A percentile compares a stretch with the other conserved stretches of the same genome.
phyloP scores from a whole-genome alignment of 805 yeast genomes.

The Clavispora santaluciae region DNA sequence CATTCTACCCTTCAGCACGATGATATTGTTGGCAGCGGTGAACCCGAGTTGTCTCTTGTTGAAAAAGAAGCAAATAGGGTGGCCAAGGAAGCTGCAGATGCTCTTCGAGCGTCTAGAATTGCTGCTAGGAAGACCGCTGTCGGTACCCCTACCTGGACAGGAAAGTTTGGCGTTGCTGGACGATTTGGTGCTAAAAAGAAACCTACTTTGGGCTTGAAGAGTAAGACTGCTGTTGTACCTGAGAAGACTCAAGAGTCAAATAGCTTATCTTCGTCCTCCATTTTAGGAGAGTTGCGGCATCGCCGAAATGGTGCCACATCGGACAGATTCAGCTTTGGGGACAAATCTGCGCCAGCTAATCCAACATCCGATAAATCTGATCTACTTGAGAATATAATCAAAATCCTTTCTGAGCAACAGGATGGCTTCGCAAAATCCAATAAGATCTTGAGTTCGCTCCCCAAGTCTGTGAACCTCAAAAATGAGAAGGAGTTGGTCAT shows the following conservation, averaged over 20 bases:
- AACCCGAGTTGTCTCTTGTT: slow-evolving; percentile 49
- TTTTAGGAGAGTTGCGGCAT: slow-evolving; percentile 44
- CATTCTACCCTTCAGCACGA: slow-evolving; percentile 79
- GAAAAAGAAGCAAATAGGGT: slow-evolving; percentile 62
- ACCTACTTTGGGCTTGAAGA: not conserved
- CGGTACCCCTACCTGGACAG: slow-evolving; percentile 96
- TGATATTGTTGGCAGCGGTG: slow-evolving; percentile 53
- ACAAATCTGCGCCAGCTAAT: slow-evolving; percentile 4
- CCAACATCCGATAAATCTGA: slow-evolving; percentile 13
- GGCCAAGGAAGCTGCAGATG: slow-evolving; percentile 50
- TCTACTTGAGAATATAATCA: slow-evolving; percentile 33
- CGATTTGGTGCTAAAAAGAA: slow-evolving; percentile 31
- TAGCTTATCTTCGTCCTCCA: slow-evolving; percentile 41
- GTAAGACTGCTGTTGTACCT: not conserved
- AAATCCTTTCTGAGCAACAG: slow-evolving; percentile 31
- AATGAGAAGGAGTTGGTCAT: slow-evolving; percentile 51
- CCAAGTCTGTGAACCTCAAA: slow-evolving; percentile 11
- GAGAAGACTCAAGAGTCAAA: not conserved
- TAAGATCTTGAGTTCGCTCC: slow-evolving; percentile 39
- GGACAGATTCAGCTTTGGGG: slow-evolving; percentile 9
- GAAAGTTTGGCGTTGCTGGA: slow-evolving; percentile 84
- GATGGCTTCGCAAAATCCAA: slow-evolving; percentile 45
- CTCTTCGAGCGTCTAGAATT: slow-evolving; percentile 56
- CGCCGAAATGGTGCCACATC: slow-evolving; percentile 31
- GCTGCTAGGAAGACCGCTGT: slow-evolving; percentile 43